Evolutionary conservation across 2,329 filamentous ascomycete genomes (phyloP).

Genomic region (Pleomassaria siparia): DNA sequence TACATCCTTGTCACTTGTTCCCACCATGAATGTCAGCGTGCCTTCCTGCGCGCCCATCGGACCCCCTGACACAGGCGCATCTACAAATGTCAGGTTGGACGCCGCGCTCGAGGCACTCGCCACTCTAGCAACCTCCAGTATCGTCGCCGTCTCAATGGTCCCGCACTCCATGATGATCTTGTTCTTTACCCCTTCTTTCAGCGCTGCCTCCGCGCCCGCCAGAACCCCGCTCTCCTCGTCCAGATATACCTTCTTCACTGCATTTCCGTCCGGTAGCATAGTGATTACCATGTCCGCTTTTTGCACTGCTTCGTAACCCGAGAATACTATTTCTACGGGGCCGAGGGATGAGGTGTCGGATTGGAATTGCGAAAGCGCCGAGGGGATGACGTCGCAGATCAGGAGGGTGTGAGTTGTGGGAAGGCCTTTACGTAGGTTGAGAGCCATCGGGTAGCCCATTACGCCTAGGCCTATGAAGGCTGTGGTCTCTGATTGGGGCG

Average conservation of each 20-base stretch:
- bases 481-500: constrained; percentile 8
- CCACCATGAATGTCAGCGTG: constrained; percentile 92
- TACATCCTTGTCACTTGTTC: constrained; percentile 54
- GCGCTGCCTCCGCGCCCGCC: constrained; percentile 41
- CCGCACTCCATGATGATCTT: constrained; percentile 92
- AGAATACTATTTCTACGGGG: constrained; percentile 39
- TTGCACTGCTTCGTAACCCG: constrained; percentile 44
- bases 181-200: constrained; percentile 35
- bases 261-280: constrained; percentile 44
- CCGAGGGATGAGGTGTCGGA: constrained; percentile 39
- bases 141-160: constrained; percentile 91
- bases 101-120: constrained; percentile 52
- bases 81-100: constrained; percentile 74
- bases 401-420: constrained; percentile 32
- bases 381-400: constrained; percentile 43
- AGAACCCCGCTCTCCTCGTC: constrained; percentile 45
- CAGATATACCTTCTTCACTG: constrained; percentile 46
- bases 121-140: constrained; percentile 71
- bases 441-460: constrained; percentile 48
- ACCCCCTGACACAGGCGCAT: constrained; percentile 93
- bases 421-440: constrained; percentile 44
- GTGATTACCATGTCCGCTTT: constrained; percentile 45
- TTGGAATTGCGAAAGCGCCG: constrained; percentile 42
- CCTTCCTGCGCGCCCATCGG: constrained; percentile 85
- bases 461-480: constrained; percentile 40